Evolutionary conservation across 2,329 filamentous ascomycete species (phyloP).

Genomic region (Pseudogymnoascus sp.): DNA sequence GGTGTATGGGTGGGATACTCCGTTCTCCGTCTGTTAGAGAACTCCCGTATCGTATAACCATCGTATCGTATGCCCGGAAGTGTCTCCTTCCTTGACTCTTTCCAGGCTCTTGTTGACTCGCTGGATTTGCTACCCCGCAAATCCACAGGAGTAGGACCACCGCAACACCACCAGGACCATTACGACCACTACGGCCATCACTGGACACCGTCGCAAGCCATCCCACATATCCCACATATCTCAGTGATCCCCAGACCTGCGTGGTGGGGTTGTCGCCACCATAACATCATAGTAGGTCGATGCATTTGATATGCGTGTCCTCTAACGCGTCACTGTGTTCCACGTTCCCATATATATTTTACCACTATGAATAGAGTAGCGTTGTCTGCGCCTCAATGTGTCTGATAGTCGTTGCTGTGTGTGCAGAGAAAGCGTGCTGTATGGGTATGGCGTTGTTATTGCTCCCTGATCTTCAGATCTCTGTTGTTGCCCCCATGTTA

Average conservation of each 20-base stretch:
- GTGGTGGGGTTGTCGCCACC: not conserved
- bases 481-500: not conserved
- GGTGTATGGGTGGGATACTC: not conserved
- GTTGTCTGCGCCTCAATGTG: not conserved
- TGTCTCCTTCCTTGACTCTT: not conserved
- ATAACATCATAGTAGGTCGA: not conserved
- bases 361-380: not conserved
- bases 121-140: not conserved
- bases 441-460: not conserved
- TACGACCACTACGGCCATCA: not conserved
- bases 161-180: not conserved
- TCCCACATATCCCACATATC: slow-evolving; percentile 4
- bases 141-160: not conserved
- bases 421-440: not conserved
- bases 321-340: slow-evolving; percentile 4
- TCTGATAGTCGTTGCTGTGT: not conserved
- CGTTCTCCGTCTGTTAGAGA: not conserved
- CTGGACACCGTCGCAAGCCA: not conserved
- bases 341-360: not conserved
- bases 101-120: not conserved
- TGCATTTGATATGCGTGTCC: not conserved
- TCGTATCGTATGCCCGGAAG: not conserved
- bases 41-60: too few relatives aligned
- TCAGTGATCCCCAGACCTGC: not conserved
- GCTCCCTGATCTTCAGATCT: not conserved